phyloP scores from a whole-genome alignment of 2,329 filamentous ascomycete genomes.

The Cercospora berteroae region DNA sequence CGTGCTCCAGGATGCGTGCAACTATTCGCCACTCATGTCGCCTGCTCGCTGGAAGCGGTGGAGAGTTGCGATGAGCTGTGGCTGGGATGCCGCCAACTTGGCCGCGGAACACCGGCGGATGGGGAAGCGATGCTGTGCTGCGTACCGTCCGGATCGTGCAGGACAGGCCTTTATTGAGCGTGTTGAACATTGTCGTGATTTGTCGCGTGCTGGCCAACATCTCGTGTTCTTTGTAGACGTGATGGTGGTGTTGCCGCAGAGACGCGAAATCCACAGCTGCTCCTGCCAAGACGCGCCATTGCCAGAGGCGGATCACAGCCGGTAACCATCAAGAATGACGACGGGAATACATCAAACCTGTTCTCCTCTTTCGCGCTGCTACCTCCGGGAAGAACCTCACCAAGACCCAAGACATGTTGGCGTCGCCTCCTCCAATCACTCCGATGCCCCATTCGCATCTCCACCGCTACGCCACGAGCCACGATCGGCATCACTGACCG shows the following conservation, averaged over 20 bases:
- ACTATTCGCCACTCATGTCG: slow-evolving; percentile 6
- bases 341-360: neutral
- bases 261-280: neutral
- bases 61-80: neutral
- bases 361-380: neutral
- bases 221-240: neutral
- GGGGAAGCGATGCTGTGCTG: neutral
- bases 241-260: neutral
- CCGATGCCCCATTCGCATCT: neutral
- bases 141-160: neutral
- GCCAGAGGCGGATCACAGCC: neutral
- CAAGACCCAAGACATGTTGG: neutral
- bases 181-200: neutral
- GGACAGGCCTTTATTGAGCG: neutral
- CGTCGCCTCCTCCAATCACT: neutral
- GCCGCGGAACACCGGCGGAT: slow-evolving; percentile 1
- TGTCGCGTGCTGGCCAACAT: neutral
- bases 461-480: neutral
- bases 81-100: neutral
- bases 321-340: neutral
- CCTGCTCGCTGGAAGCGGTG: neutral
- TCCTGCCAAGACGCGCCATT: neutral
- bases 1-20: neutral
- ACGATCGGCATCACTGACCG: neutral
- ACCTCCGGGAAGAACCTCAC: neutral